phyloP scores from a whole-genome alignment of 2,329 filamentous ascomycete genomes.

The Bipolaris gigantea region DNA sequence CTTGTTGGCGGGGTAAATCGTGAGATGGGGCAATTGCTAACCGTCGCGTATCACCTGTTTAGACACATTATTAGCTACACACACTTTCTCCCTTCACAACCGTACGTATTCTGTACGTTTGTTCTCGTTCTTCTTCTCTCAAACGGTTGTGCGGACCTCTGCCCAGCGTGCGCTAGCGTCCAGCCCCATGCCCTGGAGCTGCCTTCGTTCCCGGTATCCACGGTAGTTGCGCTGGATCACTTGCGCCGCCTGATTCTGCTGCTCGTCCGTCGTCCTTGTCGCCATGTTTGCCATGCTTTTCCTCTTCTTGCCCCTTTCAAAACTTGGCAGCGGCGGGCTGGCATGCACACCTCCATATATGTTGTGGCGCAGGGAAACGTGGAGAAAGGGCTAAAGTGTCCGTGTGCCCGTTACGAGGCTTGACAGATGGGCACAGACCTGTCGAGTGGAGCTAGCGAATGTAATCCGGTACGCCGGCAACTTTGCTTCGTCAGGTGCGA shows the following conservation, averaged over 20 bases:
- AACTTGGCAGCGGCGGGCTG: too few species aligned
- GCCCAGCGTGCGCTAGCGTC: constrained; percentile 72
- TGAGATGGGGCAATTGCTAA: constrained; percentile 24
- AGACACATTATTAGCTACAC: constrained; percentile 5
- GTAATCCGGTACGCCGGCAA: too few species aligned
- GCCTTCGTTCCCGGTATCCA: constrained; percentile 72
- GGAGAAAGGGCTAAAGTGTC: background rate
- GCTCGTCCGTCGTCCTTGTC: constrained; percentile 7
- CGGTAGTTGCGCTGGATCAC: constrained; percentile 66
- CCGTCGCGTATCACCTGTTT: constrained; percentile 55
- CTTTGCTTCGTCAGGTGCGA: too few species aligned
- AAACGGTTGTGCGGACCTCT: constrained; percentile 55
- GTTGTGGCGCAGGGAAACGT: constrained; percentile 3
- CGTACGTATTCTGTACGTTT: background rate
- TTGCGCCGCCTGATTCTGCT: constrained; percentile 37
- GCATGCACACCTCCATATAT: too few species aligned
- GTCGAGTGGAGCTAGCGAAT: constrained; percentile 7
- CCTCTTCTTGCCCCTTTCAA: too few species aligned
- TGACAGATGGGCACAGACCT: constrained; percentile 7
- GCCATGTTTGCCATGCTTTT: background rate
- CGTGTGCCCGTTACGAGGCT: constrained; percentile 6
- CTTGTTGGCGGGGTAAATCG: too few species aligned
- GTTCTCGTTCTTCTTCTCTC: too few species aligned
- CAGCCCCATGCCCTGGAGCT: constrained; percentile 69
- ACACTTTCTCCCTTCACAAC: background rate